phyloP scores from a whole-genome alignment of 257 asterid species.

The Ehretia macrophylla region DNA sequence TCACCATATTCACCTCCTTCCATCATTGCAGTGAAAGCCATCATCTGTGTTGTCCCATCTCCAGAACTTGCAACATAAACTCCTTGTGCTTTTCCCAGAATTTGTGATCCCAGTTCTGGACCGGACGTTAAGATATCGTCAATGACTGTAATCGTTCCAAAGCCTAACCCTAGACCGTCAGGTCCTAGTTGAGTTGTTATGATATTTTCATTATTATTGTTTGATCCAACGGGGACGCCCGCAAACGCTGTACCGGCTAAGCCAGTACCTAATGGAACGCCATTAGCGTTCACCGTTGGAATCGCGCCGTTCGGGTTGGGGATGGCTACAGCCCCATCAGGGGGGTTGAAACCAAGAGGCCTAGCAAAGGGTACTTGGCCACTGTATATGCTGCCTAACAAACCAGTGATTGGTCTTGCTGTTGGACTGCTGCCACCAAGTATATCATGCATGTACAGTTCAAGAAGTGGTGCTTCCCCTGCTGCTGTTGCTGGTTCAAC shows the following conservation, averaged over 20 bases:
- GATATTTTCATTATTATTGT: slow-evolving; percentile 19
- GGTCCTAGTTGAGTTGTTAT: slow-evolving; percentile 28
- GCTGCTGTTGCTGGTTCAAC: slow-evolving; percentile 20
- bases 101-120: slow-evolving; percentile 39
- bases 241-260: slow-evolving; percentile 58
- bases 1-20: slow-evolving; percentile 58
- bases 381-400: slow-evolving; percentile 78
- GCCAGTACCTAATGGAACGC: slow-evolving; percentile 82
- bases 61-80: slow-evolving; percentile 53
- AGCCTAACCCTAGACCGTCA: slow-evolving; percentile 46
- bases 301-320: slow-evolving; percentile 84
- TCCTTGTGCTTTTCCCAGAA: slow-evolving; percentile 44
- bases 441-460: slow-evolving; percentile 85
- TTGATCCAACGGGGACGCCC: too few species aligned
- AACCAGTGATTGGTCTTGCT: slow-evolving; percentile 77
- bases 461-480: slow-evolving; percentile 34
- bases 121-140: slow-evolving; percentile 41
- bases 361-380: slow-evolving; percentile 94
- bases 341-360: slow-evolving; percentile 75
- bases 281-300: slow-evolving; percentile 58
- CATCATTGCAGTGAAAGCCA: slow-evolving; percentile 50
- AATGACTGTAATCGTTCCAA: slow-evolving; percentile 50
- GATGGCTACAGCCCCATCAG: slow-evolving; percentile 52
- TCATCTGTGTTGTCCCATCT: slow-evolving; percentile 44
- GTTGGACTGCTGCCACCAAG: slow-evolving; percentile 93